These are phyloP conservation scores for Pholiota adiposa DNA, from an alignment of 1,284 basidiomycete genomes.

Conservation along the genomic window DNA sequence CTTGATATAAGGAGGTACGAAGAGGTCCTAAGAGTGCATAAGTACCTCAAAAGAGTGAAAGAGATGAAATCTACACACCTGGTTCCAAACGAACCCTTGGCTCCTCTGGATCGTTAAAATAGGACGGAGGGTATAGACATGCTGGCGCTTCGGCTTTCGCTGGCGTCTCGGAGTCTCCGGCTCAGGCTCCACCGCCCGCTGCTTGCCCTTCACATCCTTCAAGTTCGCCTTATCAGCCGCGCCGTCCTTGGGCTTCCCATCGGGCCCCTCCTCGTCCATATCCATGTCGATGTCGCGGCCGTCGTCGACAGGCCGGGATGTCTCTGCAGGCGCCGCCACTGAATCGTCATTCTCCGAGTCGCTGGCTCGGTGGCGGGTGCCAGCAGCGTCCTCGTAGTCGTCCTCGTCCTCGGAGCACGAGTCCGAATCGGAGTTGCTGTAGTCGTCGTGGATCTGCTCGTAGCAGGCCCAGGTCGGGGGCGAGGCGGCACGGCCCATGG, in stretches of 20 bases:
- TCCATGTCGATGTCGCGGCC: constrained; percentile 58
- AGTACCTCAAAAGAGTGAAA: constrained; percentile 15
- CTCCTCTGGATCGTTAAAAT: constrained; percentile 83
- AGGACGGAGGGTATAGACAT: constrained; percentile 67
- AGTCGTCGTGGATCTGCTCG: constrained; percentile 76
- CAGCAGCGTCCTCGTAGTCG: constrained; percentile 45
- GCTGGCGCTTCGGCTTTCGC: constrained; percentile 57
- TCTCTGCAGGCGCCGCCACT: constrained; percentile 30
- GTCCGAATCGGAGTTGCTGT: constrained; percentile 52
- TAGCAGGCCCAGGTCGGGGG: constrained; percentile 86
- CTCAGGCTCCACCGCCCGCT: constrained; percentile 69
- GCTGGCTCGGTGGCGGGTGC: constrained; percentile 32
- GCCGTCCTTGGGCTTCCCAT: constrained; percentile 36
- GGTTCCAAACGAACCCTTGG: constrained; percentile 89
- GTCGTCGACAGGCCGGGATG: constrained; percentile 37
- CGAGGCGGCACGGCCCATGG: constrained; percentile 76
- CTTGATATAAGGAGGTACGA: constrained; percentile 85
- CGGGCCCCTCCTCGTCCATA: constrained; percentile 57
- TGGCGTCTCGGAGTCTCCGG: constrained; percentile 50
- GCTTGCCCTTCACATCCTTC: constrained; percentile 79
- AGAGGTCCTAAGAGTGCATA: constrained; percentile 60
- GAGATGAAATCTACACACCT: constrained; percentile 48
- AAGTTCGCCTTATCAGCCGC: constrained; percentile 44
- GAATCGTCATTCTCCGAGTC: constrained; percentile 42
- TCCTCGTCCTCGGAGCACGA: constrained; percentile 77